A percentile compares a stretch with the other conserved stretches of the same genome.
Conservation (phyloP, 768 basidiomycete genomes). For the Hericium coralloides region DNA sequence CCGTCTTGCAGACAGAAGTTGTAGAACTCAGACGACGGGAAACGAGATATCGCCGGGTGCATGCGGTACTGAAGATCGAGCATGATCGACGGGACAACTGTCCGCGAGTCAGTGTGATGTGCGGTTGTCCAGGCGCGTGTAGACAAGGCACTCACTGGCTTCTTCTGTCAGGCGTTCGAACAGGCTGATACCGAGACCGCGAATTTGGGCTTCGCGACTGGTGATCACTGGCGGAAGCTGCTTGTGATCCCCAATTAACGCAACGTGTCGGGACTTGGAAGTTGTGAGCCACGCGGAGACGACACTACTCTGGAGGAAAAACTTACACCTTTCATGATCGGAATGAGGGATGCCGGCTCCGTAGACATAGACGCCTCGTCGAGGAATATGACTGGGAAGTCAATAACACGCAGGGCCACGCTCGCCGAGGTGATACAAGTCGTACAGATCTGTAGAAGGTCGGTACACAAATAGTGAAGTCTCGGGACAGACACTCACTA, state of each 20-base stretch:
- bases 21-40: slow-evolving; percentile 85
- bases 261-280: slow-evolving; percentile 81
- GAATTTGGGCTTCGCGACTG: slow-evolving; percentile 62
- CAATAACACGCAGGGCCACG: slow-evolving; percentile 53
- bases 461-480: not conserved
- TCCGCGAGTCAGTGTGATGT: not conserved
- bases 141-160: slow-evolving; percentile 42
- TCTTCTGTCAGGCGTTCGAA: slow-evolving; percentile 88
- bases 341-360: slow-evolving; percentile 85
- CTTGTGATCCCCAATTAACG: slow-evolving; percentile 95
- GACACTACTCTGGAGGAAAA: slow-evolving; percentile 77
- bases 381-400: slow-evolving; percentile 89
- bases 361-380: slow-evolving; percentile 98
- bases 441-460: slow-evolving; percentile 60
- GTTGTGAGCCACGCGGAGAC: slow-evolving; percentile 95
- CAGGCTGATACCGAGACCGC: slow-evolving; percentile 70
- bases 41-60: slow-evolving; percentile 84
- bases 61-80: slow-evolving; percentile 94
- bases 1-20: slow-evolving; percentile 61
- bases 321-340: slow-evolving; percentile 89
- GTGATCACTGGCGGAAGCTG: slow-evolving; percentile 86
- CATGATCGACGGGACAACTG: slow-evolving; percentile 85
- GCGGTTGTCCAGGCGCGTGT: not conserved
- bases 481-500: slow-evolving; percentile 39
- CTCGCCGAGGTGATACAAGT: slow-evolving; percentile 79